Evolutionary conservation across 768 basidiomycete species (phyloP).

Genomic region (Infundibulicybe gibba): DNA sequence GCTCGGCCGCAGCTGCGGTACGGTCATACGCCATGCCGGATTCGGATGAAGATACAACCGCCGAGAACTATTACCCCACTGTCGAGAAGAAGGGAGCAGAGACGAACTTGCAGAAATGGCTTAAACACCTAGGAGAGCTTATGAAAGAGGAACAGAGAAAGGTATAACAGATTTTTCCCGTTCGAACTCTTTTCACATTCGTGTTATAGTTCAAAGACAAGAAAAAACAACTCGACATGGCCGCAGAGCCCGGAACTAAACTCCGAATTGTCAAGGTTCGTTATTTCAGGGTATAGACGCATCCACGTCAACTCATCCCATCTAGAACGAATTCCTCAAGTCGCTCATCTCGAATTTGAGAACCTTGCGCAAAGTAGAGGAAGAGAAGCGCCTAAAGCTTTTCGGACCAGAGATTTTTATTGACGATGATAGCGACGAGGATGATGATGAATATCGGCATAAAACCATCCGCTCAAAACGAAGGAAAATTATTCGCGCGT

Average conservation of each 20-base stretch:
- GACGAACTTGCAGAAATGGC: slow-evolving; percentile 59
- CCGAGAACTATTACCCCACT: slow-evolving; percentile 28
- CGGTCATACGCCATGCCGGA: slow-evolving; percentile 65
- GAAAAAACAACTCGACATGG: slow-evolving; percentile 52
- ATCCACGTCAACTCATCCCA: background rate
- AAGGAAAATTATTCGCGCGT: slow-evolving; percentile 17
- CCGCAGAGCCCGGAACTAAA: slow-evolving; percentile 37
- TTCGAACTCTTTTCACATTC: slow-evolving; percentile 2
- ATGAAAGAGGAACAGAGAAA: slow-evolving; percentile 68
- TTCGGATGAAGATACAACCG: slow-evolving; percentile 66
- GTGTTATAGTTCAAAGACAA: slow-evolving; percentile 54
- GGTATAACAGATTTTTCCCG: slow-evolving; percentile 31
- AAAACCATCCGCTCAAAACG: slow-evolving; percentile 28
- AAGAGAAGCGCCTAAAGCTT: slow-evolving; percentile 37
- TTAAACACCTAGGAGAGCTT: slow-evolving; percentile 58
- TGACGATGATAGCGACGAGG: slow-evolving; percentile 43
- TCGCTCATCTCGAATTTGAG: slow-evolving; percentile 56
- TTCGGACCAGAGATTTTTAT: slow-evolving; percentile 23
- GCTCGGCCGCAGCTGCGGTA: slow-evolving; percentile 45
- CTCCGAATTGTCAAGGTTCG: slow-evolving; percentile 58
- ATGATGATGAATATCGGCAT: slow-evolving; percentile 46
- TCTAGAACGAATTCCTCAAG: slow-evolving; percentile 68
- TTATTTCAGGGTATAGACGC: background rate
- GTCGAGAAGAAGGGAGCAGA: slow-evolving; percentile 28
- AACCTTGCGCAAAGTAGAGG: slow-evolving; percentile 56